phyloP scores from a whole-genome alignment of 495 filamentous ascomycete genomes.

The Chlorociboria aeruginascens region DNA sequence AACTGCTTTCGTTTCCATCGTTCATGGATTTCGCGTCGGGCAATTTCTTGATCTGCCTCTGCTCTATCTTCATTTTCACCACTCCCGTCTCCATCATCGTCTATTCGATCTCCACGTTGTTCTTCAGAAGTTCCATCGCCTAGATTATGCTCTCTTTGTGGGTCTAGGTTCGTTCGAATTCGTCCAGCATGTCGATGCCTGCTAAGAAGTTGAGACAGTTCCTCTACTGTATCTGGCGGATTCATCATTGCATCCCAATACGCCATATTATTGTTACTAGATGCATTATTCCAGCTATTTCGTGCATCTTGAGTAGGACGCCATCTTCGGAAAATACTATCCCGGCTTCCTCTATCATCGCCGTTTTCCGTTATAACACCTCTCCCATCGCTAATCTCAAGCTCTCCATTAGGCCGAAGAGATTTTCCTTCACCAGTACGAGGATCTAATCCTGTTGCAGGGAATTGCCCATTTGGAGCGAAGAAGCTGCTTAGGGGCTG shows the following conservation, averaged over 20 bases:
- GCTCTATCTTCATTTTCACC: not conserved
- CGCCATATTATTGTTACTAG: not conserved
- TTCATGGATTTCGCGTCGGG: conserved; percentile 46
- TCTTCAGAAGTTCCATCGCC: conserved; percentile 5
- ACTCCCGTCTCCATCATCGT: conserved; percentile 20
- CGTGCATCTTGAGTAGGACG: not conserved
- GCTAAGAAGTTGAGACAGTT: conserved; percentile 1
- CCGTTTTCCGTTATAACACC: conserved; percentile 21
- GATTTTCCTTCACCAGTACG: conserved; percentile 54
- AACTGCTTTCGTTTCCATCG: conserved; percentile 64
- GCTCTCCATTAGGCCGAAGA: conserved; percentile 43
- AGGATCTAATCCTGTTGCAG: conserved; percentile 38
- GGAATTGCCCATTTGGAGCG: conserved; percentile 48
- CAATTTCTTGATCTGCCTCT: not conserved
- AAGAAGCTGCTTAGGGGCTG: conserved; percentile 71
- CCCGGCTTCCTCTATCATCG: conserved; percentile 35
- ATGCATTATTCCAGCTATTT: not conserved
- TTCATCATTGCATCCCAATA: conserved; percentile 19
- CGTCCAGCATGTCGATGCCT: not conserved
- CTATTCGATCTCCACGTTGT: conserved; percentile 20
- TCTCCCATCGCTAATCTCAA: conserved; percentile 42
- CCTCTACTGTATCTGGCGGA: conserved; percentile 10
- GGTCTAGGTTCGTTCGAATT: not conserved
- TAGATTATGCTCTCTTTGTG: not conserved
- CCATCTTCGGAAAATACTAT: conserved; percentile 23